A percentile compares a stretch with the other conserved stretches of the same genome.
Conservation (phyloP, 1,139 yeast species). For the Meyerozyma guilliermondii region DNA sequence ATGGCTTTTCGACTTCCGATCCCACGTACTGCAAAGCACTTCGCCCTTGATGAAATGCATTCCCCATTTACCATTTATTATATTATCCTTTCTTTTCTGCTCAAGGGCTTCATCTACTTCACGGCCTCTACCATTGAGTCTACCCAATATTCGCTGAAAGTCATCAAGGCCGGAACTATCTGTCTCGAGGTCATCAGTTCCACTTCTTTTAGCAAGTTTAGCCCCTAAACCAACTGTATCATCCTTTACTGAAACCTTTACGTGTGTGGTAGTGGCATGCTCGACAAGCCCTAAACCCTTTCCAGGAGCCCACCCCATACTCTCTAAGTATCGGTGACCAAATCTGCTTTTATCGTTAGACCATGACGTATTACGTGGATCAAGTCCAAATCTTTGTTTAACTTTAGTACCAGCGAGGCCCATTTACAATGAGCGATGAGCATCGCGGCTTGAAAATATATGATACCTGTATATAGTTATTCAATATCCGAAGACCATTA, state of each 20-base stretch:
- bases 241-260: slow-evolving; percentile 74
- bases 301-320: slow-evolving; percentile 91
- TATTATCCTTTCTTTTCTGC: slow-evolving; percentile 57
- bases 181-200: slow-evolving; percentile 53
- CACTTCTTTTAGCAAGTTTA: slow-evolving; percentile 53
- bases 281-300: slow-evolving; percentile 73
- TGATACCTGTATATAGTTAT: not conserved
- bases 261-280: slow-evolving; percentile 68
- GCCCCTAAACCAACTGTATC: slow-evolving; percentile 87
- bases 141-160: slow-evolving; percentile 84
- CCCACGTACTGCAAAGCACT: slow-evolving; percentile 79
- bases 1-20: slow-evolving; percentile 14
- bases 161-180: slow-evolving; percentile 90
- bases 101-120: slow-evolving; percentile 56
- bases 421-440: slow-evolving; percentile 33
- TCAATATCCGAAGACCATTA: not conserved
- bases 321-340: slow-evolving; percentile 80
- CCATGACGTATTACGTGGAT: slow-evolving; percentile 95
- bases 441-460: not conserved
- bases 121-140: slow-evolving; percentile 74
- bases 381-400: slow-evolving; percentile 83
- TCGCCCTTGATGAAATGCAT: slow-evolving; percentile 84
- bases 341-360: slow-evolving; percentile 79
- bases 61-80: slow-evolving; percentile 79
- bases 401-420: slow-evolving; percentile 86